Evolutionary conservation across 352 stramenopile genomes (phyloP).

Genomic region (Phytophthora nicotianae): DNA sequence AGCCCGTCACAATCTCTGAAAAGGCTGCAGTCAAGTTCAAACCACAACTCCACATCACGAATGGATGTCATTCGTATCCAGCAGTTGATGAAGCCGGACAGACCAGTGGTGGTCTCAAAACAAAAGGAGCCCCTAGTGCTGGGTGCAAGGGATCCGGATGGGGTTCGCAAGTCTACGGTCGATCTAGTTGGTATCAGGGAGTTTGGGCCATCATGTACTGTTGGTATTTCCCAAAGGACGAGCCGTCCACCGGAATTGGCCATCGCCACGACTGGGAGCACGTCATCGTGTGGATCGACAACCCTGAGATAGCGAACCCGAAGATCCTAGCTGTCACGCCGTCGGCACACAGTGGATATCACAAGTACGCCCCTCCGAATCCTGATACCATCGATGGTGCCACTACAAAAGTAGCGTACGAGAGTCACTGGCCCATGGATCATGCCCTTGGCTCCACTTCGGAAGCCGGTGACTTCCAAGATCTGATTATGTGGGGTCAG

Average conservation of each 20-base stretch:
- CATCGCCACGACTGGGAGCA: conserved; percentile 32
- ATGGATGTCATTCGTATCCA: conserved; percentile 27
- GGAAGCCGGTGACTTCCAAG: conserved; percentile 13
- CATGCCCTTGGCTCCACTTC: conserved; percentile 12
- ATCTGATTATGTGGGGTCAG: conserved; percentile 28
- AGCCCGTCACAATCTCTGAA: conserved; percentile 18
- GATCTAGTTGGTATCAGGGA: conserved; percentile 1
- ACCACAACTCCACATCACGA: conserved; percentile 13
- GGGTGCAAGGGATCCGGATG: conserved; percentile 14
- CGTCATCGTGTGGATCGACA: no score
- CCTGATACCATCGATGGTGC: conserved; percentile 8
- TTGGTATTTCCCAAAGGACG: conserved; percentile 28
- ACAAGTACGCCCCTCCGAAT: conserved; percentile 8
- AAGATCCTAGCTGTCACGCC: conserved; percentile 17
- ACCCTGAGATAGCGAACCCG: conserved; percentile 10
- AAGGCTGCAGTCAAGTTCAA: no score
- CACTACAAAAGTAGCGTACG: conserved; percentile 19
- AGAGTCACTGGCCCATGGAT: conserved; percentile 6
- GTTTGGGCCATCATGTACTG: conserved; percentile 25
- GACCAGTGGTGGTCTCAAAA: conserved; percentile 14
- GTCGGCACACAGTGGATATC: conserved; percentile 9
- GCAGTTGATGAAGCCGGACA: conserved; percentile 14
- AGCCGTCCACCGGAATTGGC: not conserved
- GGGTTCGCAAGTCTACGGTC: conserved; percentile 28
- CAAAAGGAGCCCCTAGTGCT: conserved; percentile 3